Percentiles rank a stretch among this genome's conserved stretches.
These are phyloP conservation scores for Cardiospermum halicacabum DNA, from an alignment of 345 rosid species.

Conservation along the genomic window DNA sequence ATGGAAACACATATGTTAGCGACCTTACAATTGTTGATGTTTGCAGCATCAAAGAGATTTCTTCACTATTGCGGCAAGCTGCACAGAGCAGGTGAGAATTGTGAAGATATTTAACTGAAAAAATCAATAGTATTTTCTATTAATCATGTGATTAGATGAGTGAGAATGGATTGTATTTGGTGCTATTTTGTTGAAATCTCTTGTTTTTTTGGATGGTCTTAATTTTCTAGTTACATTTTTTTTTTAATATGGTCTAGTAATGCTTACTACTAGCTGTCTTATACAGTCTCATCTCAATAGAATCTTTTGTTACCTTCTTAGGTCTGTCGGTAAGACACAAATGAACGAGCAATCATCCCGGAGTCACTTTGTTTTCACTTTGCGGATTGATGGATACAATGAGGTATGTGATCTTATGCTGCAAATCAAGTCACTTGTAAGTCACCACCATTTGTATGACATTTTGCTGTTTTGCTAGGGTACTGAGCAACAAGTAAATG, in stretches of 20 bases:
- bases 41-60: slow-evolving; percentile 61
- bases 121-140: not conserved
- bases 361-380: slow-evolving; percentile 83
- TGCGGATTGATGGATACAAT: slow-evolving; percentile 74
- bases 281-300: not conserved
- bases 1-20: slow-evolving; percentile 74
- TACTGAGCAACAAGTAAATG: slow-evolving; percentile 94
- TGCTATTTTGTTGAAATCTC: not conserved
- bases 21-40: slow-evolving; percentile 87
- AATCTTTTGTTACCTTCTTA: slow-evolving; percentile 15
- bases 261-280: no score
- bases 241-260: no score
- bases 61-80: slow-evolving; percentile 72
- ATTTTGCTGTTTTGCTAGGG: slow-evolving; percentile 35
- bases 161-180: not conserved
- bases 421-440: not conserved
- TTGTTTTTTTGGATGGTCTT: no score
- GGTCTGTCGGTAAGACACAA: slow-evolving; percentile 86
- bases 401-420: slow-evolving; percentile 42
- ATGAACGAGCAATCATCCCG: slow-evolving; percentile 88
- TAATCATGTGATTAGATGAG: not conserved
- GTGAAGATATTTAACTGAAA: not conserved
- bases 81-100: slow-evolving; percentile 76
- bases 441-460: slow-evolving; percentile 3
- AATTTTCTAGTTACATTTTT: no score